Conservation (phyloP, 345 rosid genomes). For the Gossypium ekmanianum region DNA sequence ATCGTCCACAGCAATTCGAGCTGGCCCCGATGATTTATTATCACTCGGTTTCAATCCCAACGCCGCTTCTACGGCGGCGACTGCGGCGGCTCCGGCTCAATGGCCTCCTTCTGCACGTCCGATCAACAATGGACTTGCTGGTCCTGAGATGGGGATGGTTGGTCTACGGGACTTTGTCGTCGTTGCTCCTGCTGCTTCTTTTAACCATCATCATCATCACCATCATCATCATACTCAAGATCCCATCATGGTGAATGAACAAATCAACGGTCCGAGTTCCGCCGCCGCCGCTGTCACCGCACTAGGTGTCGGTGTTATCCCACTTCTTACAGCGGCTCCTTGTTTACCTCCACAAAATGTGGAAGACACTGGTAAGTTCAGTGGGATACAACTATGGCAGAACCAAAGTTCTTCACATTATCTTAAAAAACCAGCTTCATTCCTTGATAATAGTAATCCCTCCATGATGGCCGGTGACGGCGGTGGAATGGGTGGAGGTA, state of each 20-base stretch:
- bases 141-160: slow-evolving; percentile 77
- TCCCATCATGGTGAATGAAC: slow-evolving; percentile 31
- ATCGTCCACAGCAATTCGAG: slow-evolving; percentile 51
- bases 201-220: slow-evolving; percentile 50
- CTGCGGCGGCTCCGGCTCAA: slow-evolving; percentile 26
- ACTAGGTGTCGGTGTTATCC: slow-evolving; percentile 70
- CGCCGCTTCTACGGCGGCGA: slow-evolving; percentile 33
- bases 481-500: slow-evolving; percentile 15
- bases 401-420: slow-evolving; percentile 36
- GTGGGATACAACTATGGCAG: slow-evolving; percentile 77
- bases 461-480: slow-evolving; percentile 21
- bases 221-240: slow-evolving; percentile 43
- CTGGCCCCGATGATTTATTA: slow-evolving; percentile 77
- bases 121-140: slow-evolving; percentile 49
- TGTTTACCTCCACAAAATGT: no score
- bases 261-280: slow-evolving; percentile 35
- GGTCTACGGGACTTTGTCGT: slow-evolving; percentile 69
- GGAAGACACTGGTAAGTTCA: slow-evolving; percentile 16
- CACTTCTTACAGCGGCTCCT: slow-evolving; percentile 51
- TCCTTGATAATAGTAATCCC: slow-evolving; percentile 33
- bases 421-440: slow-evolving; percentile 35
- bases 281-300: slow-evolving; percentile 42
- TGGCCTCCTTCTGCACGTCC: slow-evolving; percentile 48
- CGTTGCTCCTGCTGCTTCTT: slow-evolving; percentile 71
- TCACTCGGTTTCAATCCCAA: slow-evolving; percentile 97